phyloP scores from a whole-genome alignment of 192 early-diverging fungal species.

The Entophlyctis luteolus region DNA sequence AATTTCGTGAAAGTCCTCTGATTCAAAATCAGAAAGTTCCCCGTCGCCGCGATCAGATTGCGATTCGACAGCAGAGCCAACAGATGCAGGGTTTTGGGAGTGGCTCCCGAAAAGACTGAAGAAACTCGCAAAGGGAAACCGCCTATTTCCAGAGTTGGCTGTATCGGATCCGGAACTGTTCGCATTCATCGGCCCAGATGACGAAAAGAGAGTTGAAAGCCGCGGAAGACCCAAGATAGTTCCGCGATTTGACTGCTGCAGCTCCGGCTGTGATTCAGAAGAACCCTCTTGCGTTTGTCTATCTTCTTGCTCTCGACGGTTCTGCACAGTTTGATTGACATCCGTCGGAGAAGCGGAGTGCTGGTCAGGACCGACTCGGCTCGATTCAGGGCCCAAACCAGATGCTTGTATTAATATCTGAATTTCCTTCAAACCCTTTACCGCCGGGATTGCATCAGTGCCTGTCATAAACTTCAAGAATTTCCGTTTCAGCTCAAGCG shows the following conservation, averaged over 20 bases:
- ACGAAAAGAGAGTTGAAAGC: too few relatives aligned
- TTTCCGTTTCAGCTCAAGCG: constrained; percentile 16
- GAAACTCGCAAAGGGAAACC: too few relatives aligned
- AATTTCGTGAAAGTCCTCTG: background rate
- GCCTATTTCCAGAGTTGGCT: too few relatives aligned
- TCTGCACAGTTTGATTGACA: background rate
- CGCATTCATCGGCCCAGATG: too few relatives aligned
- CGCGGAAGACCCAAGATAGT: background rate
- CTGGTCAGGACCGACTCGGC: background rate
- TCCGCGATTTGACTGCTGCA: background rate
- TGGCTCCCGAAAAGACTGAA: too few relatives aligned
- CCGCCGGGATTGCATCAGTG: constrained; percentile 19
- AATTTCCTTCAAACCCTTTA: constrained; percentile 13
- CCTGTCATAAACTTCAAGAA: constrained; percentile 25
- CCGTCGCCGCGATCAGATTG: background rate
- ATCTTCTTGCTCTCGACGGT: too few relatives aligned
- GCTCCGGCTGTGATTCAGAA: background rate
- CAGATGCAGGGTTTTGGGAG: too few relatives aligned
- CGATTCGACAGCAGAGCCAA: background rate
- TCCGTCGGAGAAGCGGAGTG: background rate
- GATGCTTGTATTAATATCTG: constrained; percentile 13
- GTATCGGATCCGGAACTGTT: too few relatives aligned
- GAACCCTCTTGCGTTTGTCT: background rate
- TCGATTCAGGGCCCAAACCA: background rate
- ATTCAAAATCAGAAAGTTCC: too few relatives aligned